Evolutionary conservation across 805 yeast genomes (phyloP).

Genomic region (Isabelozyma gotoi): DNA sequence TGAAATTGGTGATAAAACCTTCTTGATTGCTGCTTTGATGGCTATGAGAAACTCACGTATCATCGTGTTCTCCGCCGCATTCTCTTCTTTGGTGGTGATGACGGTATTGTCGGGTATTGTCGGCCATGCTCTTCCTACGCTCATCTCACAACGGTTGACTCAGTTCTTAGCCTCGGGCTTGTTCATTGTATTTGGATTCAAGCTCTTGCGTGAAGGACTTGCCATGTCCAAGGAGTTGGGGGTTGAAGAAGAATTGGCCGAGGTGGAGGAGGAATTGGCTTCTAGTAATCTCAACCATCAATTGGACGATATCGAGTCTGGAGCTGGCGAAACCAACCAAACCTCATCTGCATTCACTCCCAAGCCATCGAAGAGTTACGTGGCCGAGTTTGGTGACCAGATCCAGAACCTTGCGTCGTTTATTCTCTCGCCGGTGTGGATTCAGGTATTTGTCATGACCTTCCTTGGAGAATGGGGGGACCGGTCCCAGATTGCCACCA

Average conservation of each 20-base stretch:
- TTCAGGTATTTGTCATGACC: conserved; percentile 93
- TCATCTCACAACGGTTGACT: conserved; percentile 77
- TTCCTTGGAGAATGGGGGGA: conserved; percentile 99
- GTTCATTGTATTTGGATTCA: conserved; percentile 80
- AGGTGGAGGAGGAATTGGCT: conserved; percentile 91
- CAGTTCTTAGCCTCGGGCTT: conserved; percentile 78
- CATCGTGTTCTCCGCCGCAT: conserved; percentile 87
- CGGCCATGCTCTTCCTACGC: conserved; percentile 86
- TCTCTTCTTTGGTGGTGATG: conserved; percentile 83
- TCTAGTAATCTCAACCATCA: conserved; percentile 53
- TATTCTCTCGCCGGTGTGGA: conserved; percentile 84
- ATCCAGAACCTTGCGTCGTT: conserved; percentile 56
- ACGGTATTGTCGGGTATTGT: conserved; percentile 86
- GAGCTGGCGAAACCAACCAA: conserved; percentile 20
- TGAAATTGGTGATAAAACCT: conserved; percentile 97
- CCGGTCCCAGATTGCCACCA: conserved; percentile 95
- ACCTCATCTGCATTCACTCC: conserved; percentile 3
- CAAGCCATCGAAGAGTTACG: conserved; percentile 23
- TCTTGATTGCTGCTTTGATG: conserved; percentile 94
- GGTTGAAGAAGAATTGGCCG: conserved; percentile 93
- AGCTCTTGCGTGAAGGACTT: conserved; percentile 76
- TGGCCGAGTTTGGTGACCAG: conserved; percentile 32
- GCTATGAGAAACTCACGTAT: conserved; percentile 89
- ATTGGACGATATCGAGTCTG: conserved; percentile 61
- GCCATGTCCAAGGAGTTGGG: conserved; percentile 80